A percentile compares a stretch with the other conserved stretches of the same genome.
phyloP scores from a whole-genome alignment of 805 yeast genomes.

The Scheffersomyces amazonensis region DNA sequence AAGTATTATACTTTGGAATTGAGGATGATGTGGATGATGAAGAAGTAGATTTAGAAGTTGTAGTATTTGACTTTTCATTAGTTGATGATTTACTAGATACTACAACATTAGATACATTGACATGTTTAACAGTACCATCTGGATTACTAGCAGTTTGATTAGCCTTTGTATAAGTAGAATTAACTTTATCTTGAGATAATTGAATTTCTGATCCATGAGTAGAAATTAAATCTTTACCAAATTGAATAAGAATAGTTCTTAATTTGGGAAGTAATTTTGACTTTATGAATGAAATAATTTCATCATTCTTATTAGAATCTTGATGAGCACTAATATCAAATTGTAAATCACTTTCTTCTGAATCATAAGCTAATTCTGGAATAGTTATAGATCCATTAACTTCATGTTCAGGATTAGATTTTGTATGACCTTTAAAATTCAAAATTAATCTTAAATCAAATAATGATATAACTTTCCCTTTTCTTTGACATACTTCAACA shows the following conservation, averaged over 20 bases:
- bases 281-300: constrained; percentile 50
- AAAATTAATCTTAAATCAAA: constrained; percentile 76
- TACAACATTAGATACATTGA: neutral
- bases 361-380: constrained; percentile 94
- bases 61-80: constrained; percentile 7
- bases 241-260: constrained; percentile 55
- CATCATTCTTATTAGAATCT: constrained; percentile 47
- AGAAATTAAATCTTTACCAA: constrained; percentile 74
- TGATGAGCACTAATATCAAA: constrained; percentile 70
- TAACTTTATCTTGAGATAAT: constrained; percentile 49
- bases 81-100: neutral
- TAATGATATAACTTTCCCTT: constrained; percentile 90
- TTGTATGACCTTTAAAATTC: constrained; percentile 47
- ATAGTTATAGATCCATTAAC: constrained; percentile 73
- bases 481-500: constrained; percentile 94
- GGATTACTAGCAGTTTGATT: constrained; percentile 44
- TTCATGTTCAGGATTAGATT: constrained; percentile 23
- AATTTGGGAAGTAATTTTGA: constrained; percentile 64
- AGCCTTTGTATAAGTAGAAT: constrained; percentile 42
- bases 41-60: constrained; percentile 12
- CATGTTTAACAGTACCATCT: constrained; percentile 6
- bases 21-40: constrained; percentile 11
- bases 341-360: constrained; percentile 81
- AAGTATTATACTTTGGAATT: constrained; percentile 72
- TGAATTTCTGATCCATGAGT: constrained; percentile 87